These are phyloP conservation scores for Blastobotrys niveus DNA, from an alignment of 1,139 yeast genomes.

Conservation along the genomic window DNA sequence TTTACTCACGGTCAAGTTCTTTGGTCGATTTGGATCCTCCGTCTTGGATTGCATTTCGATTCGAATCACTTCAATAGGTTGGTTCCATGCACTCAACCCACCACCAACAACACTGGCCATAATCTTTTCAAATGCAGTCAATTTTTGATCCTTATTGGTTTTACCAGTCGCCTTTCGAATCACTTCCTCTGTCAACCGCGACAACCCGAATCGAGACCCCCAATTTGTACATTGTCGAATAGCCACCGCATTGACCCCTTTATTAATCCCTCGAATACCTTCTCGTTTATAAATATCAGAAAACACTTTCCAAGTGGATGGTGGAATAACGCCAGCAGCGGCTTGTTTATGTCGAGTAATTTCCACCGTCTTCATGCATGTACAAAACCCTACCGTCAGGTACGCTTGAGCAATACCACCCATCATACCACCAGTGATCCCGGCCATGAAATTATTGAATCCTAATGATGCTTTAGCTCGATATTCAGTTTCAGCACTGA, in stretches of 20 bases:
- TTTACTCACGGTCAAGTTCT: slow-evolving; percentile 73
- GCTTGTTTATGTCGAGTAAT: slow-evolving; percentile 86
- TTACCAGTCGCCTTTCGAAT: slow-evolving; percentile 64
- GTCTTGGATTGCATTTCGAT: slow-evolving; percentile 97
- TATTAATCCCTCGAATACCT: slow-evolving; percentile 90
- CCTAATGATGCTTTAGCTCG: slow-evolving; percentile 56
- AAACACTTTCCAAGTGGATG: slow-evolving; percentile 80
- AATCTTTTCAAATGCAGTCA: slow-evolving; percentile 73
- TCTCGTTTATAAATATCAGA: slow-evolving; percentile 74
- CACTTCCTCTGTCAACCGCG: slow-evolving; percentile 84
- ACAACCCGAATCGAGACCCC: slow-evolving; percentile 95
- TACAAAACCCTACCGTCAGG: slow-evolving; percentile 94
- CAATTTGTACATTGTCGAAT: slow-evolving; percentile 97
- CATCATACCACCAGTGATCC: slow-evolving; percentile 89
- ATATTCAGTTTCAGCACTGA: slow-evolving; percentile 88
- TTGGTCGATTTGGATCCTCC: slow-evolving; percentile 89
- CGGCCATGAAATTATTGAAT: slow-evolving; percentile 66
- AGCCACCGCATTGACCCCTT: slow-evolving; percentile 99
- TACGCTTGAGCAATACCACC: slow-evolving; percentile 98
- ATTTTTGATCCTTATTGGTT: slow-evolving; percentile 49
- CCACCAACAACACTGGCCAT: slow-evolving; percentile 91
- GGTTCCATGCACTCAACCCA: slow-evolving; percentile 97
- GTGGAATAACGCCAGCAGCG: slow-evolving; percentile 59
- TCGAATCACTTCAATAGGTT: slow-evolving; percentile 95
- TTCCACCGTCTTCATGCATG: slow-evolving; percentile 97